Percentiles rank a stretch among this genome's conserved stretches.
phyloP scores from a whole-genome alignment of 192 early-diverging fungal genomes.

The Chytriomyces sp. region DNA sequence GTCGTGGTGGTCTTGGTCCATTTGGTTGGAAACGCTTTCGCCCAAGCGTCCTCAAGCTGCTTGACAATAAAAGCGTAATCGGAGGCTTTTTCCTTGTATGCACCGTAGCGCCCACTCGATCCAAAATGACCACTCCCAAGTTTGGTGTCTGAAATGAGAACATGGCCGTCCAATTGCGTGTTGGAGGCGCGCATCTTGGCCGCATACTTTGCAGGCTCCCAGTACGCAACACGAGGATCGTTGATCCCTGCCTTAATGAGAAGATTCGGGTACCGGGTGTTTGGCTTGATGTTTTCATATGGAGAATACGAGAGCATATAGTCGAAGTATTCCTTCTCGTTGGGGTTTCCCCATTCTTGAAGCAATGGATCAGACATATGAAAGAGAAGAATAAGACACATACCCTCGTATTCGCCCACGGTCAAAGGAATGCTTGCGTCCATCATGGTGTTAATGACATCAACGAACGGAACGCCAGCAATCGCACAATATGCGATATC shows the following conservation, averaged over 20 bases:
- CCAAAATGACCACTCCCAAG: slow-evolving; percentile 43
- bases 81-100: slow-evolving; percentile 38
- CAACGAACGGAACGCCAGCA: slow-evolving; percentile 52
- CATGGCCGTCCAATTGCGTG: neutral
- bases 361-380: no score
- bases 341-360: slow-evolving; percentile 46
- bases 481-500: slow-evolving; percentile 39
- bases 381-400: no score
- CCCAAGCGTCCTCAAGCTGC: neutral
- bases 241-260: slow-evolving; percentile 68
- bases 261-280: slow-evolving; percentile 41
- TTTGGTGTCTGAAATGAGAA: slow-evolving; percentile 48
- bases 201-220: slow-evolving; percentile 86
- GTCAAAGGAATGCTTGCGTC: slow-evolving; percentile 47
- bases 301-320: slow-evolving; percentile 49
- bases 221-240: slow-evolving; percentile 82
- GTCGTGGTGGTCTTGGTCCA: neutral
- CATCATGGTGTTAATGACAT: slow-evolving; percentile 54
- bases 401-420: slow-evolving; percentile 41
- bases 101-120: slow-evolving; percentile 42
- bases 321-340: slow-evolving; percentile 42
- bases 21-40: no score
- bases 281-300: slow-evolving; percentile 41
- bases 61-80: slow-evolving; percentile 43
- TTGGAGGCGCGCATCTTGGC: slow-evolving; percentile 63